phyloP scores from a whole-genome alignment of 192 early-diverging fungal genomes.

The Lobulomyces angularis region DNA sequence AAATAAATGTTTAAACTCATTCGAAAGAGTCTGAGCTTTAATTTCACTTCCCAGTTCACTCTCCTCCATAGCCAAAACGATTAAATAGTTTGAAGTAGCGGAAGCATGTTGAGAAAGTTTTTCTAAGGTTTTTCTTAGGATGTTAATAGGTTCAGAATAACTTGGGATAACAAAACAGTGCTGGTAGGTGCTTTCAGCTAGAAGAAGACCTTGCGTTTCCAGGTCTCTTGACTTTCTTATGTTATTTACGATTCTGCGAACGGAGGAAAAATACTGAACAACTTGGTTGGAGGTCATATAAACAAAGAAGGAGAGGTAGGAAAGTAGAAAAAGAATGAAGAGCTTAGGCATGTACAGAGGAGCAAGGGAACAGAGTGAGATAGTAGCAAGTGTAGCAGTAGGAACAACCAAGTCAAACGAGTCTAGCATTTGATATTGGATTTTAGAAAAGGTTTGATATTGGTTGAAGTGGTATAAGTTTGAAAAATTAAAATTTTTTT shows the following conservation, averaged over 20 bases:
- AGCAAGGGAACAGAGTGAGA: too few species aligned
- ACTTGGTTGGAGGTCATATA: too few species aligned
- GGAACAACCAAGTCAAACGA: too few species aligned
- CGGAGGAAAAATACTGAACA: neutral
- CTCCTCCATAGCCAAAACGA: constrained; percentile 53
- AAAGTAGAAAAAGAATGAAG: too few species aligned
- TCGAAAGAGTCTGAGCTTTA: constrained; percentile 44
- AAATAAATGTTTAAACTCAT: constrained; percentile 45
- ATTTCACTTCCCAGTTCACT: constrained; percentile 35
- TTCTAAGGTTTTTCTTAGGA: neutral
- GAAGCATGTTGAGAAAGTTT: neutral
- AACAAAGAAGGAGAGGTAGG: too few species aligned
- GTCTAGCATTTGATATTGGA: too few species aligned
- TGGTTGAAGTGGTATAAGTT: too few species aligned
- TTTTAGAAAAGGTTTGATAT: too few species aligned
- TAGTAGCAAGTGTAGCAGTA: too few species aligned
- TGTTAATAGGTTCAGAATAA: neutral
- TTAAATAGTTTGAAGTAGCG: neutral
- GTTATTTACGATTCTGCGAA: neutral
- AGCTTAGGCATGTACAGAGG: too few species aligned
- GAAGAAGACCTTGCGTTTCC: neutral
- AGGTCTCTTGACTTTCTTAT: neutral
- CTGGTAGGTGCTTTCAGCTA: neutral
- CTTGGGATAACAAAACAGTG: constrained; percentile 1
- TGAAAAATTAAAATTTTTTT: too few species aligned